phyloP scores from a whole-genome alignment of 2,329 filamentous ascomycete species.

The Aspergillus cejpii region DNA sequence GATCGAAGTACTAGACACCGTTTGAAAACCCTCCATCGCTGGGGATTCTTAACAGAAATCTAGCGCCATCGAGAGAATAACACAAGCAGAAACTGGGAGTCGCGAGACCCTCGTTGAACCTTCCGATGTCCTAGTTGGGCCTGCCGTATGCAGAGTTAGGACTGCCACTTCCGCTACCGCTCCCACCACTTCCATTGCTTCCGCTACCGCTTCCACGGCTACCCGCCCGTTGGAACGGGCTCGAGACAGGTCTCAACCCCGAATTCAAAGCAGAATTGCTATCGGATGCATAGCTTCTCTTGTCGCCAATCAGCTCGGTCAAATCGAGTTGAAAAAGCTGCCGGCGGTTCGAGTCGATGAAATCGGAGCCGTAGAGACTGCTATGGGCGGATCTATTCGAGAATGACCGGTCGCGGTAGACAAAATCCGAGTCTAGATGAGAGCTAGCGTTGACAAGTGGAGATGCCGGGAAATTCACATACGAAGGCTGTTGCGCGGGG shows the following conservation, averaged over 20 bases:
- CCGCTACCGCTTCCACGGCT: constrained; percentile 47
- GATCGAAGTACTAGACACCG: constrained; percentile 7
- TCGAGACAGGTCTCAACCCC: constrained; percentile 33
- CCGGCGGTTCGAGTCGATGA: constrained; percentile 26
- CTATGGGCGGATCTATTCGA: constrained; percentile 38
- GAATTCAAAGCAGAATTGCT: constrained; percentile 31
- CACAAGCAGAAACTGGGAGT: constrained; percentile 7
- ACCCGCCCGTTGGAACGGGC: constrained; percentile 37
- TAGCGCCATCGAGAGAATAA: constrained; percentile 7
- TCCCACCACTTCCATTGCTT: constrained; percentile 38
- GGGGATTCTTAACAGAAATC: no score
- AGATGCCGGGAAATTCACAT: constrained; percentile 30
- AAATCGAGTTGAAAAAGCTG: constrained; percentile 28
- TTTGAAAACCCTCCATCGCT: constrained; percentile 3
- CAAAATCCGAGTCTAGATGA: constrained; percentile 29
- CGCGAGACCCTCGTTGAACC: not conserved
- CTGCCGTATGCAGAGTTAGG: constrained; percentile 36
- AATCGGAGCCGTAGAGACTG: constrained; percentile 33
- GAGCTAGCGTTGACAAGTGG: constrained; percentile 28
- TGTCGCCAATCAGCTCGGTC: constrained; percentile 27
- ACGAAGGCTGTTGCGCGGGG: constrained; percentile 28
- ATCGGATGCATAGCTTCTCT: constrained; percentile 29
- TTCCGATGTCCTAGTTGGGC: constrained; percentile 15
- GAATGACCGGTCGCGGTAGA: constrained; percentile 36
- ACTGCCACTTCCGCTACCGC: constrained; percentile 37